Evolutionary conservation across 2,329 filamentous ascomycete genomes (phyloP).

Genomic region (Colletotrichum australisinense): DNA sequence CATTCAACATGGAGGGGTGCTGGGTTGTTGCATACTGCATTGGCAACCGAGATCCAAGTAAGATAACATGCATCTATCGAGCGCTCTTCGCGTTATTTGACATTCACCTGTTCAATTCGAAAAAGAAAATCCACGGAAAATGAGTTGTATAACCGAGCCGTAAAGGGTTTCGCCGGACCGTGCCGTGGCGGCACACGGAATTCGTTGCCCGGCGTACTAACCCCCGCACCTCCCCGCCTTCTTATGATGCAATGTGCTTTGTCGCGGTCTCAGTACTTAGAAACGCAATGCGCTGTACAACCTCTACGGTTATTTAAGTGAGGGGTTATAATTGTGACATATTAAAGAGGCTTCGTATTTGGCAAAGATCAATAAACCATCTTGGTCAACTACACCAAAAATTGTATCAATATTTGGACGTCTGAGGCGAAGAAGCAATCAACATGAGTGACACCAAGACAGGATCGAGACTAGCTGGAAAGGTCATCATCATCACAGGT

Average conservation of each 20-base stretch:
- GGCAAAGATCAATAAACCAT: no score
- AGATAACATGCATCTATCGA: background rate
- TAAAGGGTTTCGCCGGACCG: background rate
- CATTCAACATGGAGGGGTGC: background rate
- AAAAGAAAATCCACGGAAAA: no score
- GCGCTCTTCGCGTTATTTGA: background rate
- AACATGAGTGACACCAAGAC: constrained; percentile 1
- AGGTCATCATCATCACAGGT: constrained; percentile 26
- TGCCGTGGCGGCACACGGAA: constrained; percentile 10
- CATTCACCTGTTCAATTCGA: no score
- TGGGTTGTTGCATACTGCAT: background rate
- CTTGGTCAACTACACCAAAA: background rate
- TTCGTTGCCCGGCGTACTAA: constrained; percentile 23
- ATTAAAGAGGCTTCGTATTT: background rate
- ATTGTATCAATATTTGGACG: background rate
- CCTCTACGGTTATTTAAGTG: background rate
- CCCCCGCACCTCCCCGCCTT: constrained; percentile 30
- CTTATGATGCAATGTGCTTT: constrained; percentile 27
- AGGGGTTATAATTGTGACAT: background rate
- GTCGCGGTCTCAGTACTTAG: background rate
- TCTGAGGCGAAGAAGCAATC: background rate
- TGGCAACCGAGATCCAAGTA: background rate
- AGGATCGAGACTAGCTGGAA: constrained; percentile 21
- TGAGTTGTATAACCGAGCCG: background rate
- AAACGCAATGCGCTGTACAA: background rate